phyloP scores from a whole-genome alignment of 1,284 basidiomycete species.

The Coniophora puteana region DNA sequence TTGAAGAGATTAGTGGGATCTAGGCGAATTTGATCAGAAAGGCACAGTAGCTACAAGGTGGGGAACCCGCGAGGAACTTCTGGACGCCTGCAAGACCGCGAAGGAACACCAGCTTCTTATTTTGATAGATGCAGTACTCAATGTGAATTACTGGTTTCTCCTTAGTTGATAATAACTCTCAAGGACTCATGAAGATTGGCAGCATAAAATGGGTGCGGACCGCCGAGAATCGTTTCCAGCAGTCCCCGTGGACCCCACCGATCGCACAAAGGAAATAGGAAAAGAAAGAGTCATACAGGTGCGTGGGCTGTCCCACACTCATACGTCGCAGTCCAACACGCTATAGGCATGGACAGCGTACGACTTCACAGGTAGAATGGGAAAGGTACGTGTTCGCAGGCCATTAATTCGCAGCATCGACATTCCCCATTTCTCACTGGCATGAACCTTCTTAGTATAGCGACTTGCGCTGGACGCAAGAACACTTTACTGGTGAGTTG shows the following conservation, averaged over 20 bases:
- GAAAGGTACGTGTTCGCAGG: constrained; percentile 51
- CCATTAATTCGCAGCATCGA: background rate
- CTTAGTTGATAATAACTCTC: constrained; percentile 7
- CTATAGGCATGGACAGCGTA: constrained; percentile 82
- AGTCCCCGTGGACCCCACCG: constrained; percentile 67
- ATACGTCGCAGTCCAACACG: constrained; percentile 6
- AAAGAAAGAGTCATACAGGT: constrained; percentile 72
- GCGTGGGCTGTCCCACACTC: constrained; percentile 9
- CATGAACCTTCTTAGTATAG: constrained; percentile 51
- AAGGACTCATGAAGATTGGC: background rate
- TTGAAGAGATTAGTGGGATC: constrained; percentile 89
- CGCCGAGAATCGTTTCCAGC: constrained; percentile 73
- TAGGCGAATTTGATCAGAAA: constrained; percentile 92
- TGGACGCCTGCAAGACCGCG: constrained; percentile 61
- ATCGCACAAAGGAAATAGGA: constrained; percentile 57
- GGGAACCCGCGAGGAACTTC: constrained; percentile 84
- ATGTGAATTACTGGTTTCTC: constrained; percentile 39
- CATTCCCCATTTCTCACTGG: too few relatives aligned
- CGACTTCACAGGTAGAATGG: constrained; percentile 75
- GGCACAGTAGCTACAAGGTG: constrained; percentile 82
- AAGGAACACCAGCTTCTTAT: constrained; percentile 58
- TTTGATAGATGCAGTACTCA: constrained; percentile 74
- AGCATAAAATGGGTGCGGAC: constrained; percentile 88
- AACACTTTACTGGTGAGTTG: constrained; percentile 68
- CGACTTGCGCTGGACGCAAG: constrained; percentile 59